A percentile compares a stretch with the other conserved stretches of the same genome.
phyloP scores from a whole-genome alignment of 2,329 filamentous ascomycete genomes.

The Cytospora chrysosperma region DNA sequence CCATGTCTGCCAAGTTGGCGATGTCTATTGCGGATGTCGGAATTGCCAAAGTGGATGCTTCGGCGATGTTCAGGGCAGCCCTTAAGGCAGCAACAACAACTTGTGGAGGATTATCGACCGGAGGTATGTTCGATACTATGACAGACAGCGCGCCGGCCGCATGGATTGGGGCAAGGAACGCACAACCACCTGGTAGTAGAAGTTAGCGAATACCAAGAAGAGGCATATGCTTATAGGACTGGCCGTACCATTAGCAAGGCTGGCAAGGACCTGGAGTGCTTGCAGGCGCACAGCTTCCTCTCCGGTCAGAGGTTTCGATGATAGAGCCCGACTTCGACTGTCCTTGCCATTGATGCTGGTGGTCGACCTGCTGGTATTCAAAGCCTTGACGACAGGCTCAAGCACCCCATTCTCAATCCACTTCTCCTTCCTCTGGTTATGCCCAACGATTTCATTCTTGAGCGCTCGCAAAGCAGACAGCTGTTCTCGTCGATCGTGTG shows the following conservation, averaged over 20 bases:
- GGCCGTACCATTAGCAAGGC: slow-evolving; percentile 74
- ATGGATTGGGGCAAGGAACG: slow-evolving; percentile 74
- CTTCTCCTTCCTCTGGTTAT: slow-evolving; percentile 80
- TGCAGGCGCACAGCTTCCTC: slow-evolving; percentile 72
- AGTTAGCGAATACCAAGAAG: slow-evolving; percentile 1
- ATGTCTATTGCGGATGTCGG: slow-evolving; percentile 48
- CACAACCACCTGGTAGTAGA: slow-evolving; percentile 64
- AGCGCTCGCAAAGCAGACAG: slow-evolving; percentile 65
- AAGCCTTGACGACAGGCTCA: slow-evolving; percentile 52
- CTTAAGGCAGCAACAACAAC: slow-evolving; percentile 73
- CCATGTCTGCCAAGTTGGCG: slow-evolving; percentile 55
- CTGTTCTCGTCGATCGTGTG: slow-evolving; percentile 51
- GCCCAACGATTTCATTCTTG: slow-evolving; percentile 88
- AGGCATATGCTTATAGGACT: not conserved
- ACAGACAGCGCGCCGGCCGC: slow-evolving; percentile 65
- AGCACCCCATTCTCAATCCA: slow-evolving; percentile 72
- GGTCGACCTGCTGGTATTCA: slow-evolving; percentile 37
- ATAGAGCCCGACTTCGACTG: slow-evolving; percentile 32
- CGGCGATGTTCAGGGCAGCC: slow-evolving; percentile 68
- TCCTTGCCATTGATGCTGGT: slow-evolving; percentile 42
- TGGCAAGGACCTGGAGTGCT: slow-evolving; percentile 80
- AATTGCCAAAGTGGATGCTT: slow-evolving; percentile 59
- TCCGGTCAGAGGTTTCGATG: slow-evolving; percentile 47
- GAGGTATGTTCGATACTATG: slow-evolving; percentile 70
- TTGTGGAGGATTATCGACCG: slow-evolving; percentile 60